Base-by-base conservation (phyloP, 202 grass and related monocot genomes). In the Digitaria exilis region DNA sequence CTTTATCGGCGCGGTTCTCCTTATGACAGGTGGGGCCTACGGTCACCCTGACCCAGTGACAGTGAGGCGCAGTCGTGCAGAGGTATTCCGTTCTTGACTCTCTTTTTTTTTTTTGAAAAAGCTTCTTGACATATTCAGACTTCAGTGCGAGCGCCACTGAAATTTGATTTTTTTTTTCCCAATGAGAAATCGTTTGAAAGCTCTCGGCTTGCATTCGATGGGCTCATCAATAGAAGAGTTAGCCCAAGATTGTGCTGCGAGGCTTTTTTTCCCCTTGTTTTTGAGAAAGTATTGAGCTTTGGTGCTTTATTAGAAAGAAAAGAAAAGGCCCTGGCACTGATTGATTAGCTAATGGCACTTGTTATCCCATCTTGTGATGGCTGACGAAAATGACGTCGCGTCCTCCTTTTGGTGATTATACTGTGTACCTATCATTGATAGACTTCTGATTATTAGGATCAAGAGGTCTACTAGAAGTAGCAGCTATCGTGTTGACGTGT, bases 61-160 rank as follows among this genome's bases (percentile, higher is more conserved):
- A 66, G 67, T 25, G 24, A 7, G 56, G 2, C 28, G 37, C 37
- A 39, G 37, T 13, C 9, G 43, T 48, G 14, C 15, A n/a, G 29
- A 52, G 30, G 16, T 24, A n/a, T n/a, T n/a, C n/a, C n/a, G n/a
- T n/a, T n/a, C n/a, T n/a, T n/a, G n/a, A n/a, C n/a, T n/a, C n/a
- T n/a, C n/a, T n/a, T n/a, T n/a, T n/a, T n/a, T n/a, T n/a, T n/a
- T n/a, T n/a, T n/a, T n/a, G n/a, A n/a, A n/a, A n/a, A n/a, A 39
- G 37, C 7, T 39, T 39, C 37, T 37, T 37, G 35, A 37, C 35
- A 6, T 37, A 39, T 26, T 75, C 41, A 35, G 64, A 69, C 66
- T 26, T 75, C 41, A 35, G 64, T 77, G 68, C 64, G 69, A 22
- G 87, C 51, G 42, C 62, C 82, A 74, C 83, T 65, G 26, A 35